A percentile compares a stretch with the other conserved stretches of the same genome.
These are phyloP conservation scores for Ophiostoma australiae DNA, from an alignment of 2,329 filamentous ascomycete genomes.

Conservation along the genomic window DNA sequence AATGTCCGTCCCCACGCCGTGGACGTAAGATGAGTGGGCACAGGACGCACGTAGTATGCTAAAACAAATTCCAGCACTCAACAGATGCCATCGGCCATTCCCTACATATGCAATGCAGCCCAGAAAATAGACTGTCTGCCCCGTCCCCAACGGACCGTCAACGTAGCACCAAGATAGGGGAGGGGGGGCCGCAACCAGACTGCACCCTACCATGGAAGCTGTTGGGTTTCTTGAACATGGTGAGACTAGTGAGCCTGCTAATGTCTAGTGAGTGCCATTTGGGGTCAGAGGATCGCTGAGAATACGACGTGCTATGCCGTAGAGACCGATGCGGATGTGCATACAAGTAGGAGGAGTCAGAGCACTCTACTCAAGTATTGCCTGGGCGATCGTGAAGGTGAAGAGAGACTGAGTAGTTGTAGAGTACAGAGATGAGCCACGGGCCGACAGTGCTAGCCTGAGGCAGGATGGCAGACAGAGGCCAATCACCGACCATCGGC, in stretches of 20 bases:
- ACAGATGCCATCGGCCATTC: background rate
- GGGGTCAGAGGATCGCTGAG: background rate
- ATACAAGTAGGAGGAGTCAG: background rate
- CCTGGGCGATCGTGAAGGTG: background rate
- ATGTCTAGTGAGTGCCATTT: background rate
- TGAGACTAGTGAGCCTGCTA: background rate
- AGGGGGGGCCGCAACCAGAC: background rate
- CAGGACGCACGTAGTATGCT: no score
- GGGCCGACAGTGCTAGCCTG: background rate
- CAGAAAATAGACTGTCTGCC: background rate
- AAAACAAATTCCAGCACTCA: no score
- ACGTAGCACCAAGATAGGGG: constrained; percentile 11
- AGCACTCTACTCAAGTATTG: background rate
- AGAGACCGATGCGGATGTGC: background rate
- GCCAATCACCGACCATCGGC: background rate
- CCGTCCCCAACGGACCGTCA: constrained; percentile 7
- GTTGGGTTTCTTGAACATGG: background rate
- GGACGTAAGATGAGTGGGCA: no score
- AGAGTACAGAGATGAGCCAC: background rate
- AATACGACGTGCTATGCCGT: background rate
- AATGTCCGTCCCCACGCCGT: no score
- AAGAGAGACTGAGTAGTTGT: background rate
- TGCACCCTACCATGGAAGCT: background rate
- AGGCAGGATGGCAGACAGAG: background rate
- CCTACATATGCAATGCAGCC: constrained; percentile 11